A percentile compares a stretch with the other conserved stretches of the same genome.
Conservation (phyloP, 2,329 filamentous ascomycete species). For the Thyridium curvatum region DNA sequence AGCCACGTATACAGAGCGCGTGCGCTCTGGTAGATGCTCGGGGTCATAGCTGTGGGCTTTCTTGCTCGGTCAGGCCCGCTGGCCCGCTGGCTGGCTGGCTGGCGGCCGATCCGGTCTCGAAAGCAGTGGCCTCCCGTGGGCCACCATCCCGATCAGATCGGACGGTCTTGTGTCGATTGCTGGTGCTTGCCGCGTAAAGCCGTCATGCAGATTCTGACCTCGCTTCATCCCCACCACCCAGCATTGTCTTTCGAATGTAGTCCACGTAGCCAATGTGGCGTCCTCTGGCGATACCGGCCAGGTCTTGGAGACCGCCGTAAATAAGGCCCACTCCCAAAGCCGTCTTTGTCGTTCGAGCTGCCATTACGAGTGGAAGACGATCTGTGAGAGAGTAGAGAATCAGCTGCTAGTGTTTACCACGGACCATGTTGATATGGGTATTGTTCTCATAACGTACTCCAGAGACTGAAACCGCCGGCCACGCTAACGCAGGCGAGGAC, state of each 20-base stretch:
- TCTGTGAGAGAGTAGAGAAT: conserved; percentile 39
- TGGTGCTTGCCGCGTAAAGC: neutral
- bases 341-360: conserved; percentile 71
- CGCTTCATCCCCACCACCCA: conserved; percentile 18
- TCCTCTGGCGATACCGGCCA: conserved; percentile 61
- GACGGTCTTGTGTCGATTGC: neutral
- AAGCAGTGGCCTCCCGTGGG: no score
- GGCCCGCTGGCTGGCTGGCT: no score
- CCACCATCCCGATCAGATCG: neutral
- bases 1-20: no score
- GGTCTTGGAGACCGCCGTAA: conserved; percentile 79
- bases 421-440: no score
- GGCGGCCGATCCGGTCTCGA: no score
- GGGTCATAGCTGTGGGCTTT: no score
- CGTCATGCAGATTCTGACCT: conserved; percentile 10
- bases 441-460: conserved; percentile 70
- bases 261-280: conserved; percentile 71
- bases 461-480: conserved; percentile 79
- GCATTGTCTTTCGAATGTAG: conserved; percentile 37
- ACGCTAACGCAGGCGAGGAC: conserved; percentile 77
- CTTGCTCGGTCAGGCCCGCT: no score
- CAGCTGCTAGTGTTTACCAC: conserved; percentile 1
- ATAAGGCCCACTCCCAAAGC: conserved; percentile 72
- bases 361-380: conserved; percentile 70
- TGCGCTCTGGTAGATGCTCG: no score